Conservation (phyloP, 139 green algal genomes). For the Astrephomene gubernaculifera region DNA sequence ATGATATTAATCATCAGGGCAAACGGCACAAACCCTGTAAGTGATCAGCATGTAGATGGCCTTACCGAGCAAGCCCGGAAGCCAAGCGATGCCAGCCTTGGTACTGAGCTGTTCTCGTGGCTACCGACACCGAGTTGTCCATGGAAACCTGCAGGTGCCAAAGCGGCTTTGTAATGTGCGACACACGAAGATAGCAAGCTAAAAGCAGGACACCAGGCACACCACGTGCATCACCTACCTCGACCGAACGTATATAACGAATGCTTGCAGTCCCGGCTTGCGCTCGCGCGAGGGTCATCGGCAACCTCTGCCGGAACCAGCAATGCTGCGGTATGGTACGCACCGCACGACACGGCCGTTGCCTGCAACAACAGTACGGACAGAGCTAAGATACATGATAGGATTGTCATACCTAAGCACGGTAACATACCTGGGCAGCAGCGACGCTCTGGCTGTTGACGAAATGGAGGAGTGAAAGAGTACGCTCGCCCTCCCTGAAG, state of each 20-base stretch:
- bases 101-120: slow-evolving; percentile 52
- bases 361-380: slow-evolving; percentile 50
- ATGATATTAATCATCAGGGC: neutral
- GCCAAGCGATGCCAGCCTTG: slow-evolving; percentile 55
- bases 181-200: neutral
- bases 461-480: slow-evolving; percentile 76
- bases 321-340: slow-evolving; percentile 79
- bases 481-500: slow-evolving; percentile 70
- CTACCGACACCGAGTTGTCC: slow-evolving; percentile 78
- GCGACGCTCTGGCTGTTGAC: slow-evolving; percentile 76
- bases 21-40: neutral
- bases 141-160: slow-evolving; percentile 77
- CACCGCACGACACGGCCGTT: slow-evolving; percentile 74
- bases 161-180: neutral
- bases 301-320: slow-evolving; percentile 48
- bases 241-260: slow-evolving; percentile 61
- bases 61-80: slow-evolving; percentile 59
- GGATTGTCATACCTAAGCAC: neutral
- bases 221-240: slow-evolving; percentile 32
- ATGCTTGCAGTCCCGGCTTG: slow-evolving; percentile 43
- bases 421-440: slow-evolving; percentile 62
- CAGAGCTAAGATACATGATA: neutral
- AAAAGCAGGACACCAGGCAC: no score
- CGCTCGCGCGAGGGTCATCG: slow-evolving; percentile 2
- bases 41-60: neutral